Conservation (phyloP, 2,329 filamentous ascomycete genomes). For the Clonostachys solani region DNA sequence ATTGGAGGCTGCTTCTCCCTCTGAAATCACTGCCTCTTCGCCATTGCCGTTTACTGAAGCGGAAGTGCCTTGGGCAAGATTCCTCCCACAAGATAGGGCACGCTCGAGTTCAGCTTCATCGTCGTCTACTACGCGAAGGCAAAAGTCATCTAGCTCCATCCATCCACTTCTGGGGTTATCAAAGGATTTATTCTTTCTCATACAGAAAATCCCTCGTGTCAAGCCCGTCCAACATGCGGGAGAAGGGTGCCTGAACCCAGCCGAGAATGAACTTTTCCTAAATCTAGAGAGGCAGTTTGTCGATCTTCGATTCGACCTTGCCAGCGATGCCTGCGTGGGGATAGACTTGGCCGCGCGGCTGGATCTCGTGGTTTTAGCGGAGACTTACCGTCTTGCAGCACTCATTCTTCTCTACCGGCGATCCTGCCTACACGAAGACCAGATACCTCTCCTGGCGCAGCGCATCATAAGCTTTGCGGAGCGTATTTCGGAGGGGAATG, state of each 20-base stretch:
- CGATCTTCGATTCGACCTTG: not conserved
- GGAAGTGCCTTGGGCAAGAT: not conserved
- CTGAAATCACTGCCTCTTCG: not conserved
- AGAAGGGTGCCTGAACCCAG: not conserved
- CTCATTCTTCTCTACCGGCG: constrained; percentile 7
- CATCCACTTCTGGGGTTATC: not conserved
- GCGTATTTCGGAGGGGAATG: constrained; percentile 1
- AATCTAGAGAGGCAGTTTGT: not conserved
- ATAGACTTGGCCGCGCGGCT: not conserved
- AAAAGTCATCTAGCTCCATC: not conserved
- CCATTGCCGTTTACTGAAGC: not conserved
- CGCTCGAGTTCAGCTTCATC: not conserved
- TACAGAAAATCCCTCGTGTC: not conserved
- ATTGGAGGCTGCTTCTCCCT: not conserved
- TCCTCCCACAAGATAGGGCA: not conserved
- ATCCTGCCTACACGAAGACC: not conserved
- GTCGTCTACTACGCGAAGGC: not conserved
- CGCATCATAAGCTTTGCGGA: not conserved
- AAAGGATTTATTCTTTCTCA: not conserved
- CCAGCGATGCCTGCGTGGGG: not conserved
- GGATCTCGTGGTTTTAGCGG: constrained; percentile 1
- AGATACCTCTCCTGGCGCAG: not conserved
- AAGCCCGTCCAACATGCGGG: not conserved
- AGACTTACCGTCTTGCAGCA: constrained; percentile 2
- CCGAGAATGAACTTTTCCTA: not conserved